Conservation (phyloP, 23 red algal species). For the Cyanidioschyzon merolae region DNA sequence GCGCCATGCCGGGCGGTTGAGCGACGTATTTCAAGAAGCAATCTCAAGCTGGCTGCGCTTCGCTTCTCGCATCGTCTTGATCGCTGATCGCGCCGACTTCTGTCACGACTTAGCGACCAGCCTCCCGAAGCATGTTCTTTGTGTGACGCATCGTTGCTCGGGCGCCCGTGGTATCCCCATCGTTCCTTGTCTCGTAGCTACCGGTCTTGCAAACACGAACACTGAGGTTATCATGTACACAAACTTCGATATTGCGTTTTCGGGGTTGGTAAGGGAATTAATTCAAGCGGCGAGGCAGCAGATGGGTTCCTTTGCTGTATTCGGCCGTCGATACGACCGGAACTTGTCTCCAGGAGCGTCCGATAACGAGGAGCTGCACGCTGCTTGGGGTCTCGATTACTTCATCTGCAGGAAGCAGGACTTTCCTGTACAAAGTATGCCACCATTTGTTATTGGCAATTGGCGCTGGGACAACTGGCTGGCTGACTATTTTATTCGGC, state of each 20-base stretch:
- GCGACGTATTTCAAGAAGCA: not conserved
- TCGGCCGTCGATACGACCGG: not conserved
- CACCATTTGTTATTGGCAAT: slow-evolving; percentile 7
- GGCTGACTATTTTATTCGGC: not conserved
- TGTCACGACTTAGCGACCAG: not conserved
- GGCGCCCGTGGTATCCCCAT: not conserved
- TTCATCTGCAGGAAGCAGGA: not conserved
- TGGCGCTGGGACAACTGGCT: slow-evolving; percentile 18
- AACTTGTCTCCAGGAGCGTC: not conserved
- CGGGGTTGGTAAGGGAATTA: not conserved
- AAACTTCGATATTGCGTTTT: not conserved
- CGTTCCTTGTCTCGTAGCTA: not conserved
- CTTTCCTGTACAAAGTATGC: not conserved
- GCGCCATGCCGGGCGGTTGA: not conserved
- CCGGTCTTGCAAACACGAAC: not conserved
- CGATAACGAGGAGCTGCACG: slow-evolving; percentile 1
- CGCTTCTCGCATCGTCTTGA: not conserved
- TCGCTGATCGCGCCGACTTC: not conserved
- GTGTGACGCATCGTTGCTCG: not conserved
- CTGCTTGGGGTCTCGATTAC: slow-evolving; percentile 9
- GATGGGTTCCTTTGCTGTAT: not conserved
- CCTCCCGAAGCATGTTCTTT: not conserved
- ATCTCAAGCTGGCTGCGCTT: slow-evolving; percentile 6
- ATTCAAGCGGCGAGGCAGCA: not conserved
- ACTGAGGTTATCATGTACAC: not conserved